phyloP scores from a whole-genome alignment of 164 flowering plant genomes.

The Magnolia kwangsiensis region DNA sequence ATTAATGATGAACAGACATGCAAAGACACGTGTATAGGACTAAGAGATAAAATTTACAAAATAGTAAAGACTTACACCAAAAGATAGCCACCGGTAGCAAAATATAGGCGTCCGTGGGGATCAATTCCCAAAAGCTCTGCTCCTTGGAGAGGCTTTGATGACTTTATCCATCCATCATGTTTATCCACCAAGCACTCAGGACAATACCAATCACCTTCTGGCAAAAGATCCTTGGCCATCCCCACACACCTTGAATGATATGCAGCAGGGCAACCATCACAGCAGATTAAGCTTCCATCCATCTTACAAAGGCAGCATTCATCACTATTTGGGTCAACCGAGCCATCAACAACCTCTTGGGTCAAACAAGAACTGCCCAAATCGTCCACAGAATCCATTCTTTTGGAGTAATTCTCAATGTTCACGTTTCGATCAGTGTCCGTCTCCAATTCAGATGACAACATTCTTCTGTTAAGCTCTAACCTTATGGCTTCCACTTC shows the following conservation, averaged over 20 bases:
- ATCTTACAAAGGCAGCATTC: conserved; percentile 96
- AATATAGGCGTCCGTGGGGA: conserved; percentile 62
- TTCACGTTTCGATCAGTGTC: conserved; percentile 43
- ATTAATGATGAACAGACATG: no score
- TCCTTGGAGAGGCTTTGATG: conserved; percentile 56
- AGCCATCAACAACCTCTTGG: conserved; percentile 44
- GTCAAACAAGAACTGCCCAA: conserved; percentile 39
- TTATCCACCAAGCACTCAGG: conserved; percentile 74
- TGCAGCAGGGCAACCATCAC: conserved; percentile 99
- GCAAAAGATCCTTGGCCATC: conserved; percentile 60
- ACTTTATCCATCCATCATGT: conserved; percentile 41
- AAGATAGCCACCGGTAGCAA: conserved; percentile 67
- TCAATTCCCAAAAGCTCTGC: conserved; percentile 81
- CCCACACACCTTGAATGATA: conserved; percentile 93
- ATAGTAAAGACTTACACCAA: conserved; percentile 70
- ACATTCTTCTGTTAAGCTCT: conserved; percentile 66
- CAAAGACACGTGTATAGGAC: no score
- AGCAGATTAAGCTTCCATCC: conserved; percentile 94
- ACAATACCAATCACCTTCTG: conserved; percentile 97
- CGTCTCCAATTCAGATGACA: conserved; percentile 36
- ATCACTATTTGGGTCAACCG: conserved; percentile 76
- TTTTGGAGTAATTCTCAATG: conserved; percentile 36
- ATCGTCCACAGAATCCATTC: conserved; percentile 36
- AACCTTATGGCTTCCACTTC: conserved; percentile 65
- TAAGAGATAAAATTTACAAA: neutral